These are phyloP conservation scores for Botrytis paeoniae DNA, from an alignment of 2,329 filamentous ascomycete genomes.

Conservation along the genomic window DNA sequence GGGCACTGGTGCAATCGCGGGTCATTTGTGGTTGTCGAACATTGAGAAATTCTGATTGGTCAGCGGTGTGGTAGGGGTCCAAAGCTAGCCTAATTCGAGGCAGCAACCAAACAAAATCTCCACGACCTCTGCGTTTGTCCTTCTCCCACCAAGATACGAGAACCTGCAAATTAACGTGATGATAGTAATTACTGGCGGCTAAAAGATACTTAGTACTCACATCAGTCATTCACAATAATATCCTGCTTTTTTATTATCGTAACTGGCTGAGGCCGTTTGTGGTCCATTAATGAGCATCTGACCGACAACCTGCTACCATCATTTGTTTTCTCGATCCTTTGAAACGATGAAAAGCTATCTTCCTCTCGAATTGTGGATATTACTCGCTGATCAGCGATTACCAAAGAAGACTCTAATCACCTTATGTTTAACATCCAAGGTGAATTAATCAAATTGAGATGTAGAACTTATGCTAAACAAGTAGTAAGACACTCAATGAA, in stretches of 20 bases:
- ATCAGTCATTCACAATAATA: background rate
- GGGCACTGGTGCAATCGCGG: background rate
- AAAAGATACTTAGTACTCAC: background rate
- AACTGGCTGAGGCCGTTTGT: background rate
- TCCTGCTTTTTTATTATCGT: background rate
- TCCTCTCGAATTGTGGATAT: background rate
- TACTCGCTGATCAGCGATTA: background rate
- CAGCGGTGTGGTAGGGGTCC: background rate
- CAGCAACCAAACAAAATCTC: background rate
- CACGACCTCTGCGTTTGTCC: background rate
- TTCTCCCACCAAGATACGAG: background rate
- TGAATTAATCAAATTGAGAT: background rate
- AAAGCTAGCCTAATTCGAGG: background rate
- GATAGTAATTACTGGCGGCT: background rate
- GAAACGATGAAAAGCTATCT: background rate
- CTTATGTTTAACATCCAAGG: constrained; percentile 5
- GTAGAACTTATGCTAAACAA: background rate
- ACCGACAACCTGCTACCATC: background rate
- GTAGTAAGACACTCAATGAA: constrained; percentile 11
- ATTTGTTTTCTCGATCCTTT: too few relatives aligned
- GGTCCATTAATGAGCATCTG: background rate
- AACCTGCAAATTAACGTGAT: background rate
- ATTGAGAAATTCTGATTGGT: background rate
- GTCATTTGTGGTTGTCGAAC: background rate
- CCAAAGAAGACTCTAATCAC: background rate